Evolutionary conservation across 352 stramenopile species (phyloP).

Genomic region (Pythium vanterpoolii): DNA sequence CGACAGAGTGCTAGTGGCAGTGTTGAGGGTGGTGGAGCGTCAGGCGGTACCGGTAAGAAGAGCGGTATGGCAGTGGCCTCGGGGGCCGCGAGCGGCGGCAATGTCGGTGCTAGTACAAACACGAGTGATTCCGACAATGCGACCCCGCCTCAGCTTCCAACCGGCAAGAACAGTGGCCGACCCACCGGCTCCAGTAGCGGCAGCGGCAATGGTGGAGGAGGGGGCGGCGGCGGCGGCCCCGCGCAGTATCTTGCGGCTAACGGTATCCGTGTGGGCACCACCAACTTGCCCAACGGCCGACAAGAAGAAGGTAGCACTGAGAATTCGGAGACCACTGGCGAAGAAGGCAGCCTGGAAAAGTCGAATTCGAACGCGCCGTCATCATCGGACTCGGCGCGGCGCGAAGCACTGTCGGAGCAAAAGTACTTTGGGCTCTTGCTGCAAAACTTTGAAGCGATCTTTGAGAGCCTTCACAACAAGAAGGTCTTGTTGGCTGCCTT

Average conservation of each 20-base stretch:
- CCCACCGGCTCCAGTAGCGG: neutral
- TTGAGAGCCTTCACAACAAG: constrained; percentile 83
- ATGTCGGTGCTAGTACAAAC: neutral
- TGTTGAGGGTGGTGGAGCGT: neutral
- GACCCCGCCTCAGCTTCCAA: neutral
- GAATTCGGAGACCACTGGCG: constrained; percentile 78
- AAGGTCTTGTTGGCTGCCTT: constrained; percentile 71
- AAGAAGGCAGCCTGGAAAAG: constrained; percentile 54
- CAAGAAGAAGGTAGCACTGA: constrained; percentile 54
- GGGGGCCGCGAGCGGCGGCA: neutral
- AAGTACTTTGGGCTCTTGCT: constrained; percentile 80
- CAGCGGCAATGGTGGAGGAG: neutral
- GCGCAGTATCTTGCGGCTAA: constrained; percentile 15
- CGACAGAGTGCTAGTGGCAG: neutral
- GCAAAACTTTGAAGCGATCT: constrained; percentile 84
- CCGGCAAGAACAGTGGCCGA: neutral
- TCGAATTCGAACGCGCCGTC: constrained; percentile 44
- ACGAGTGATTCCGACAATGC: neutral
- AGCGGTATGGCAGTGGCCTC: neutral
- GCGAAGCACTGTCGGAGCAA: constrained; percentile 64
- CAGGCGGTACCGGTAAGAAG: neutral
- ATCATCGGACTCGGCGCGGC: constrained; percentile 45
- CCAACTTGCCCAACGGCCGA: constrained; percentile 11
- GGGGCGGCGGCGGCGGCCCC: neutral
- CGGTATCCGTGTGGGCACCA: constrained; percentile 6